A percentile compares a stretch with the other conserved stretches of the same genome.
These are phyloP conservation scores for Scutellaria galericulata DNA, from an alignment of 257 asterid species.

Conservation along the genomic window DNA sequence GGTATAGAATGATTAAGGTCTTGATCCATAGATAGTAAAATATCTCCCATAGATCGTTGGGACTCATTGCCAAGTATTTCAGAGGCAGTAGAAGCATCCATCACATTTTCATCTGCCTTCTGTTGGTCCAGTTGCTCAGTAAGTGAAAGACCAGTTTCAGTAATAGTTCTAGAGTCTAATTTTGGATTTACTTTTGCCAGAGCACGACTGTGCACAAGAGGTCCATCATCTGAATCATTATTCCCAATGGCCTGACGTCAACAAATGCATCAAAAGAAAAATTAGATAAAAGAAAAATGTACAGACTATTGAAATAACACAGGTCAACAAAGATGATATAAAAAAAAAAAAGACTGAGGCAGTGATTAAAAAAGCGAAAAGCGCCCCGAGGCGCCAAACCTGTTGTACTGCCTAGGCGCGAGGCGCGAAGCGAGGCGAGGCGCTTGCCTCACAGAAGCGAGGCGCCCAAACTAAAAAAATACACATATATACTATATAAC, in stretches of 20 bases:
- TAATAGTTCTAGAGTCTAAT: constrained; percentile 46
- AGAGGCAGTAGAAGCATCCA: constrained; percentile 52
- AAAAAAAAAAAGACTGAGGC: neutral
- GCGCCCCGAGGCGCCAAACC: no score
- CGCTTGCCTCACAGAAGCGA: no score
- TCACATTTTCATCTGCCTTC: constrained; percentile 48
- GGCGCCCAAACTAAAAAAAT: no score
- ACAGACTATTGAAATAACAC: constrained; percentile 9
- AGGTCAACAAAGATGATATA: constrained; percentile 27
- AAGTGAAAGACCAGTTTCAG: constrained; percentile 50
- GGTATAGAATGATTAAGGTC: constrained; percentile 61
- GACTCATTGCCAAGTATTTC: constrained; percentile 59
- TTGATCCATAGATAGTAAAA: constrained; percentile 71
- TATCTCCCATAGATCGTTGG: constrained; percentile 75
- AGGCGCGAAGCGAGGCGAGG: no score
- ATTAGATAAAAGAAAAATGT: constrained; percentile 24
- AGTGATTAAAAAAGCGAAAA: no score
- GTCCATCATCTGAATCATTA: constrained; percentile 69
- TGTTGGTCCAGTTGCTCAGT: constrained; percentile 63
- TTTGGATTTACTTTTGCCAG: constrained; percentile 46
- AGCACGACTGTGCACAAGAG: constrained; percentile 49
- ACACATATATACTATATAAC: no score
- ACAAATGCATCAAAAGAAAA: constrained; percentile 36
- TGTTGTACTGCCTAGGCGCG: no score
- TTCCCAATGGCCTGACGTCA: constrained; percentile 62